phyloP scores from a whole-genome alignment of 2,329 filamentous ascomycete species.

The Xylariaceae sp. region DNA sequence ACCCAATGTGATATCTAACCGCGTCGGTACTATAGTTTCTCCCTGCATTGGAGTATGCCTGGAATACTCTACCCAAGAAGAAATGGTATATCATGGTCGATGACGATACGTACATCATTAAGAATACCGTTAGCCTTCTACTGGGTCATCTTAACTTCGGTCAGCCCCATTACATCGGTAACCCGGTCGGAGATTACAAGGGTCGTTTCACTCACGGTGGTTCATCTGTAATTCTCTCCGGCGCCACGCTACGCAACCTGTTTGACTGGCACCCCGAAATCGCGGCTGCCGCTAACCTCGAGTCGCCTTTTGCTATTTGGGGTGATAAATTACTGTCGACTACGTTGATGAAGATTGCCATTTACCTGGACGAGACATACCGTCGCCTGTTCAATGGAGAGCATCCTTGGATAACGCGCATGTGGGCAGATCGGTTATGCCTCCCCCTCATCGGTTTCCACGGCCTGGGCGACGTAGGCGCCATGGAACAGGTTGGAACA shows the following conservation, averaged over 20 bases:
- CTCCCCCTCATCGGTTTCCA: constrained; percentile 52
- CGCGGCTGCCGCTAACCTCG: constrained; percentile 41
- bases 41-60: constrained; percentile 49
- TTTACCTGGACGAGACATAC: constrained; percentile 52
- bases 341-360: constrained; percentile 47
- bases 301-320: constrained; percentile 47
- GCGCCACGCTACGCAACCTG: constrained; percentile 43
- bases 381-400: constrained; percentile 53
- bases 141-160: constrained; percentile 45
- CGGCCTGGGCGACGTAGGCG: constrained; percentile 39
- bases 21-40: constrained; percentile 40
- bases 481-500: constrained; percentile 43
- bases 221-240: constrained; percentile 49
- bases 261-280: constrained; percentile 39
- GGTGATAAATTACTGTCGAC: constrained; percentile 51
- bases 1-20: constrained; percentile 9
- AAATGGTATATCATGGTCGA: constrained; percentile 56
- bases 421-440: constrained; percentile 48
- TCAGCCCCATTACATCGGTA: constrained; percentile 48
- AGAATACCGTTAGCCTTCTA: constrained; percentile 43
- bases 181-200: constrained; percentile 52
- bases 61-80: constrained; percentile 46
- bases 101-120: constrained; percentile 53
- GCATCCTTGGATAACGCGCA: constrained; percentile 43
- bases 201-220: constrained; percentile 53